These are phyloP conservation scores for Saturnispora diversa DNA, from an alignment of 805 yeast species.

Conservation along the genomic window DNA sequence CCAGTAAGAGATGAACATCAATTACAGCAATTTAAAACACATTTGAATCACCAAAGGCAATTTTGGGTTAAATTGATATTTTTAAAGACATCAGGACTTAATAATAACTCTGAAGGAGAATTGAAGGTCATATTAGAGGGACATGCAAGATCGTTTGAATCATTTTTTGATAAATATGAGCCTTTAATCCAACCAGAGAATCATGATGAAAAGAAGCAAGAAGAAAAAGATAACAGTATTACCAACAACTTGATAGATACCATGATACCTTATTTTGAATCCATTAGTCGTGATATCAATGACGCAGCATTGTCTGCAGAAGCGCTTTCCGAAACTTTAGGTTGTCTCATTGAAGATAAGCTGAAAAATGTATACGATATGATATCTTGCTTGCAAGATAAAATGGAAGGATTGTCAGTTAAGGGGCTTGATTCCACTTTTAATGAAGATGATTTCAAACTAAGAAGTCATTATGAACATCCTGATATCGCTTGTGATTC, in stretches of 20 bases:
- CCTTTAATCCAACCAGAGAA: background rate
- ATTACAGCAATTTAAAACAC: background rate
- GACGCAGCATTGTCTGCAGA: background rate
- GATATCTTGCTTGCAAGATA: slow-evolving; percentile 3
- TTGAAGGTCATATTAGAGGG: background rate
- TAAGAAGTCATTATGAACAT: slow-evolving; percentile 18
- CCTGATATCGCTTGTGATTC: slow-evolving; percentile 26
- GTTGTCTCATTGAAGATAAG: slow-evolving; percentile 5
- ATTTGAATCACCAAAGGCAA: background rate
- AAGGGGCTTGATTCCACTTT: no score
- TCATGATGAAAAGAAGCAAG: background rate
- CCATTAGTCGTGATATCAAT: background rate
- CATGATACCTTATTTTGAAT: slow-evolving; percentile 1
- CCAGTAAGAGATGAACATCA: background rate
- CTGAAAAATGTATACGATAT: background rate
- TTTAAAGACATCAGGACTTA: slow-evolving; percentile 11
- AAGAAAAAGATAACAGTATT: no score
- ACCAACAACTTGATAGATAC: no score
- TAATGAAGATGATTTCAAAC: no score
- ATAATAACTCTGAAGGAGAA: background rate
- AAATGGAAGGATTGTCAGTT: background rate
- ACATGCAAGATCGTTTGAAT: slow-evolving; percentile 1
- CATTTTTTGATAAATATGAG: background rate
- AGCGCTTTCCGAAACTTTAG: background rate
- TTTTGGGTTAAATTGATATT: slow-evolving; percentile 7